These are phyloP conservation scores for Amanita jacksonii DNA, from an alignment of 768 basidiomycete genomes.

Conservation along the genomic window DNA sequence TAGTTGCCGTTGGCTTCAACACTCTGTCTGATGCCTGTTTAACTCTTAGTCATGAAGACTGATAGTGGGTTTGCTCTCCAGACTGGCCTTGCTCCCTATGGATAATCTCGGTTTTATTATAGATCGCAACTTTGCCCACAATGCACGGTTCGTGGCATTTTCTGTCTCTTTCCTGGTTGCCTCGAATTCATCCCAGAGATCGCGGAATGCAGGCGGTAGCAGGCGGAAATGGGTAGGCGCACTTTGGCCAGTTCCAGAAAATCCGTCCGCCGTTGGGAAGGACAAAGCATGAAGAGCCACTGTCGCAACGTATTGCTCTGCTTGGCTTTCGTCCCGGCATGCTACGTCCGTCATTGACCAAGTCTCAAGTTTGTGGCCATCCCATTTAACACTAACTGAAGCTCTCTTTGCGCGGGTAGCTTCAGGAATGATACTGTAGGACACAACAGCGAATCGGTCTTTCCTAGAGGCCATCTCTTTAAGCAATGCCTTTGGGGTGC, in stretches of 20 bases:
- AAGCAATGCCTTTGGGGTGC: constrained; percentile 68
- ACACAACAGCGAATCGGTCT: constrained; percentile 68
- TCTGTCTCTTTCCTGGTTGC: constrained; percentile 45
- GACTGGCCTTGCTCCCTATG: constrained; percentile 29
- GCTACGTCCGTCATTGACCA: constrained; percentile 85
- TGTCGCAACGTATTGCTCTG: constrained; percentile 85
- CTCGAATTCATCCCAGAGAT: constrained; percentile 91
- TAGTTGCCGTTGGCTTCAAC: background rate
- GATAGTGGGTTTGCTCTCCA: background rate
- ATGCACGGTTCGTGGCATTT: constrained; percentile 51
- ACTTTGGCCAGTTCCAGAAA: constrained; percentile 39
- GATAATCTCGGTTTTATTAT: constrained; percentile 60
- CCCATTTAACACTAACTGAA: constrained; percentile 67
- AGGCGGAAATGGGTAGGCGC: constrained; percentile 62
- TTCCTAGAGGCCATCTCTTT: constrained; percentile 55
- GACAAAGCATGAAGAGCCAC: constrained; percentile 75
- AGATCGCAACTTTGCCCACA: constrained; percentile 61
- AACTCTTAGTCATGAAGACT: background rate
- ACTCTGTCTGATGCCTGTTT: constrained; percentile 1
- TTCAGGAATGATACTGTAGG: constrained; percentile 57
- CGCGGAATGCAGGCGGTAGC: constrained; percentile 75
- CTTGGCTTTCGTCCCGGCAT: constrained; percentile 68
- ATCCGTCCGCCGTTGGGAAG: constrained; percentile 52
- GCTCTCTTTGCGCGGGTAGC: constrained; percentile 69
- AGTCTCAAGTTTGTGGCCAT: constrained; percentile 42